Evolutionary conservation across 2,329 filamentous ascomycete genomes (phyloP).

Genomic region (Exophiala oligosperma): DNA sequence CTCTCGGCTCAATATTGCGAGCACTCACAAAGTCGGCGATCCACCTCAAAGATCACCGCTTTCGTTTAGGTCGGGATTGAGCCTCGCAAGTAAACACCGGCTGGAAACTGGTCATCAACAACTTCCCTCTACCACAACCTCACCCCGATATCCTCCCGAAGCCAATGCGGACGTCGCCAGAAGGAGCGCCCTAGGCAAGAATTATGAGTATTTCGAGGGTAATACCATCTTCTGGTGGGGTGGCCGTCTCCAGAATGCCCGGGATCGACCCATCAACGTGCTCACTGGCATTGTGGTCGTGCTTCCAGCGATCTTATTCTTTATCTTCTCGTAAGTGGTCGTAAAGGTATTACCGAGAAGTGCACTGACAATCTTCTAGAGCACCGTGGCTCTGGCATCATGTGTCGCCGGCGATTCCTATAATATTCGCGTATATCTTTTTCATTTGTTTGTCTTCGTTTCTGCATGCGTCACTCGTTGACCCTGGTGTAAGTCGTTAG

Average conservation of each 20-base stretch:
- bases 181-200: conserved; percentile 60
- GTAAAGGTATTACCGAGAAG: conserved; percentile 21
- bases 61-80: conserved; percentile 75
- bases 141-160: conserved; percentile 62
- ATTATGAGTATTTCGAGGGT: conserved; percentile 90
- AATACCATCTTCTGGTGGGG: conserved; percentile 89
- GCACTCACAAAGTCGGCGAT: conserved; percentile 56
- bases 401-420: conserved; percentile 82
- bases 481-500: conserved; percentile 75
- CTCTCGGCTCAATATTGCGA: conserved; percentile 62
- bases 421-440: conserved; percentile 88
- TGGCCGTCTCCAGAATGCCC: conserved; percentile 84
- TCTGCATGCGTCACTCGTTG: conserved; percentile 84
- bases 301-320: conserved; percentile 78
- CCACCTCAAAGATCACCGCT: conserved; percentile 69
- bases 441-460: conserved; percentile 92
- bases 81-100: conserved; percentile 59
- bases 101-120: conserved; percentile 71
- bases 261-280: conserved; percentile 84
- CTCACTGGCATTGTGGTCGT: conserved; percentile 79
- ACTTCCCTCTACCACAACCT: conserved; percentile 76
- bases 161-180: conserved; percentile 39
- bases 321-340: conserved; percentile 68
- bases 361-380: conserved; percentile 35
- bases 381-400: conserved; percentile 84